Percentiles rank a stretch among this genome's conserved stretches.
These are phyloP conservation scores for Protea cynaroides DNA, from an alignment of 164 flowering plant species.

Conservation along the genomic window DNA sequence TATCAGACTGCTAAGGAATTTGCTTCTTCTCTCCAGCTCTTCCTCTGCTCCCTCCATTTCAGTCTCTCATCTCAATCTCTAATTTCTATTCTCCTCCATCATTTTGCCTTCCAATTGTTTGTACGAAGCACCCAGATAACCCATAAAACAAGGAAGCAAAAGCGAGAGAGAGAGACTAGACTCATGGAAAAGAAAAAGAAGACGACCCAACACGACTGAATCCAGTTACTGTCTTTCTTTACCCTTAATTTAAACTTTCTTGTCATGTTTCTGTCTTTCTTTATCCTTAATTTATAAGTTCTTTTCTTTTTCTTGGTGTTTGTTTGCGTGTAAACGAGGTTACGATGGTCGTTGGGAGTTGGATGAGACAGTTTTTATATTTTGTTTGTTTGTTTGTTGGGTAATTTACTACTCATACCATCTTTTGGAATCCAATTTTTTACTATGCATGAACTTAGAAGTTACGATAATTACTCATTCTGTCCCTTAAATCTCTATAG, in stretches of 20 bases:
- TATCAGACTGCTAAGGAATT: slow-evolving; percentile 68
- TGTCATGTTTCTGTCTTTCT: background rate
- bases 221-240: background rate
- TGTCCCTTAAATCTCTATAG: no score
- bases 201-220: background rate
- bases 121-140: background rate
- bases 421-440: no score
- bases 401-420: no score
- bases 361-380: background rate
- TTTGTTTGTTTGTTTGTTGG: no score
- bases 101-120: background rate
- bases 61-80: slow-evolving; percentile 13
- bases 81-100: background rate
- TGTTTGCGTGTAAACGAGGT: background rate
- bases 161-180: background rate
- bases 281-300: no score
- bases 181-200: background rate
- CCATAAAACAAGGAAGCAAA: background rate
- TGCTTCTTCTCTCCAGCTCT: slow-evolving; percentile 87
- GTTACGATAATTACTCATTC: no score
- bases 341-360: background rate
- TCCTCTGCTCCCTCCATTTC: slow-evolving; percentile 67
- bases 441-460: no score
- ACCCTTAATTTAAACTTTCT: no score
- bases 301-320: background rate